Conservation (phyloP, 352 stramenopile species). For the Globisporangium barbulae region DNA sequence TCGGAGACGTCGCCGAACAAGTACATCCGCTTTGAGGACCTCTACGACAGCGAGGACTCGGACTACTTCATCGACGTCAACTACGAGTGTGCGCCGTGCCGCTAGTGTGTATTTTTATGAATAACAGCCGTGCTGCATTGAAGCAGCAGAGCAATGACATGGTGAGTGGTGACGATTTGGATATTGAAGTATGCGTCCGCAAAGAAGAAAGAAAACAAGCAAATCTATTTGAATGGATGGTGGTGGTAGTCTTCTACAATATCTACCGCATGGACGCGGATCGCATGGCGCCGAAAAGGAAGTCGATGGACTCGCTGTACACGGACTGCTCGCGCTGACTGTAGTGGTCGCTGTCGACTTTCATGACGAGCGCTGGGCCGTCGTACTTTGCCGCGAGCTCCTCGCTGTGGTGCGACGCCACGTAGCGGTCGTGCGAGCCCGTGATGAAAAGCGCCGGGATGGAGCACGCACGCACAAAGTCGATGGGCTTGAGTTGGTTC, state of each 20-base stretch:
- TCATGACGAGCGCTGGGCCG: conserved; percentile 43
- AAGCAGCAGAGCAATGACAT: too few species aligned
- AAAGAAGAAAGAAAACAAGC: background rate
- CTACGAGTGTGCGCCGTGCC: conserved; percentile 37
- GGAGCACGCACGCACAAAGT: conserved; percentile 66
- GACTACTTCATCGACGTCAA: conserved; percentile 77
- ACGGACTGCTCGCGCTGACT: conserved; percentile 33
- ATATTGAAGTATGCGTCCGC: background rate
- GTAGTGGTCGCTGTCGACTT: conserved; percentile 71
- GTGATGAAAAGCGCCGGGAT: conserved; percentile 72
- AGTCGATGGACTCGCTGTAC: conserved; percentile 62
- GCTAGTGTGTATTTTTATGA: conserved; percentile 2
- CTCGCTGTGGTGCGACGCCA: conserved; percentile 60
- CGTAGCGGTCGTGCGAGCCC: conserved; percentile 64
- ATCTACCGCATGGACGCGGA: conserved; percentile 27
- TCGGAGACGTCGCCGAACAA: conserved; percentile 46
- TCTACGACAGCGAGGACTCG: conserved; percentile 44
- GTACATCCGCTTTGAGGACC: conserved; percentile 60
- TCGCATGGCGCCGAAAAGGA: conserved; percentile 44
- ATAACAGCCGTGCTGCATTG: background rate
- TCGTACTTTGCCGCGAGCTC: conserved; percentile 60
- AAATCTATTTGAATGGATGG: conserved; percentile 7
- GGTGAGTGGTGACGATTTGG: background rate
- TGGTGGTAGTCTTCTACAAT: too few species aligned
- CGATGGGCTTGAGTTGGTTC: conserved; percentile 58